Percentiles rank a stretch among this genome's conserved stretches.
These are phyloP conservation scores for Suhomyces taliae DNA, from an alignment of 1,139 yeast species.

Conservation along the genomic window DNA sequence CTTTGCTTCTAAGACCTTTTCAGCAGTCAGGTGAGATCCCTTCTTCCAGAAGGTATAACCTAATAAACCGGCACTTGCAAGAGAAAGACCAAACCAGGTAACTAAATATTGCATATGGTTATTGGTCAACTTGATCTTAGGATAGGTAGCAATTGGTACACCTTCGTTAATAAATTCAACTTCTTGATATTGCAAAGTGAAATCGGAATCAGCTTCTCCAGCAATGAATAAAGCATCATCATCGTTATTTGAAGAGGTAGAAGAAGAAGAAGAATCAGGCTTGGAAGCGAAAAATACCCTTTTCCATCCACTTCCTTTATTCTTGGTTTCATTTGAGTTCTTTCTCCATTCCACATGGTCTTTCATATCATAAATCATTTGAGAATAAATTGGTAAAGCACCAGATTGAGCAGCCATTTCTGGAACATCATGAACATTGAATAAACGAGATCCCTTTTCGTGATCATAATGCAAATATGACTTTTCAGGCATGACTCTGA, in stretches of 20 bases:
- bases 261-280: slow-evolving; percentile 9
- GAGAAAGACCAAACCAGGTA: slow-evolving; percentile 91
- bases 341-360: slow-evolving; percentile 56
- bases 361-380: slow-evolving; percentile 64
- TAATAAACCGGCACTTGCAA: slow-evolving; percentile 68
- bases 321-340: slow-evolving; percentile 1
- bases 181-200: slow-evolving; percentile 43
- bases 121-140: slow-evolving; percentile 77
- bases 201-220: slow-evolving; percentile 24
- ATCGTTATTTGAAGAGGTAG: slow-evolving; percentile 4
- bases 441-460: slow-evolving; percentile 57
- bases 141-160: slow-evolving; percentile 83
- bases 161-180: slow-evolving; percentile 69
- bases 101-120: slow-evolving; percentile 89
- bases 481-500: slow-evolving; percentile 69
- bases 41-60: slow-evolving; percentile 34
- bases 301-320: slow-evolving; percentile 12
- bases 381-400: slow-evolving; percentile 73
- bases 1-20: slow-evolving; percentile 43
- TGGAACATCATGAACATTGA: slow-evolving; percentile 74
- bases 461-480: slow-evolving; percentile 79
- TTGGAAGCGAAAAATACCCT: neutral
- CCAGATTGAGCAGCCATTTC: slow-evolving; percentile 75
- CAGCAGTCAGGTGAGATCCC: slow-evolving; percentile 37
- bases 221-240: slow-evolving; percentile 21